phyloP scores from a whole-genome alignment of 176 grass and related monocot genomes.

The Oryza rufipogon region DNA sequence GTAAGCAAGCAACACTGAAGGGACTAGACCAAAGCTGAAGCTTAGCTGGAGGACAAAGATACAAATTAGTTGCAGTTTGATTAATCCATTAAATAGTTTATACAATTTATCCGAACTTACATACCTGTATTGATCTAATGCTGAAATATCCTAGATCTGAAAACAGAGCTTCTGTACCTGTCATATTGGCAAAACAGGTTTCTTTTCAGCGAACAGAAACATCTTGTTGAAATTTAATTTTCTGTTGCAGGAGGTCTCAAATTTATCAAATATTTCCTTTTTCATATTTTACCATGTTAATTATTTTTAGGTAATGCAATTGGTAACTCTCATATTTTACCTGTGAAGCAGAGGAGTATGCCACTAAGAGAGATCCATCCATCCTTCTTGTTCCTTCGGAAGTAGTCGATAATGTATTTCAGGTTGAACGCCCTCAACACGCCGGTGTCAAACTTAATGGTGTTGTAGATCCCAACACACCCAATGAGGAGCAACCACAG shows the following conservation, averaged over 20 bases:
- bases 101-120: neutral
- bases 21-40: slow-evolving; percentile 39
- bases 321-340: neutral
- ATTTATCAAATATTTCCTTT: neutral
- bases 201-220: neutral
- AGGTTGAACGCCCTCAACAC: slow-evolving; percentile 41
- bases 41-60: slow-evolving; percentile 27
- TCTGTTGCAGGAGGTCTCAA: neutral
- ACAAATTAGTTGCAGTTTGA: neutral
- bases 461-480: slow-evolving; percentile 44
- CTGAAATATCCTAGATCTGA: slow-evolving; percentile 62
- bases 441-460: slow-evolving; percentile 30
- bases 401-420: slow-evolving; percentile 44
- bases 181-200: neutral
- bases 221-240: neutral
- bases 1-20: slow-evolving; percentile 54
- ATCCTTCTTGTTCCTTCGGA: slow-evolving; percentile 43
- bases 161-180: slow-evolving; percentile 64
- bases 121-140: slow-evolving; percentile 51
- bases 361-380: slow-evolving; percentile 55
- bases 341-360: slow-evolving; percentile 48
- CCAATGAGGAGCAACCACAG: slow-evolving; percentile 44
- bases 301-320: too few relatives aligned
- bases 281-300: neutral
- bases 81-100: neutral